Evolutionary conservation across 495 filamentous ascomycete species (phyloP).

Genomic region (Hyphodiscus hymeniophilus): DNA sequence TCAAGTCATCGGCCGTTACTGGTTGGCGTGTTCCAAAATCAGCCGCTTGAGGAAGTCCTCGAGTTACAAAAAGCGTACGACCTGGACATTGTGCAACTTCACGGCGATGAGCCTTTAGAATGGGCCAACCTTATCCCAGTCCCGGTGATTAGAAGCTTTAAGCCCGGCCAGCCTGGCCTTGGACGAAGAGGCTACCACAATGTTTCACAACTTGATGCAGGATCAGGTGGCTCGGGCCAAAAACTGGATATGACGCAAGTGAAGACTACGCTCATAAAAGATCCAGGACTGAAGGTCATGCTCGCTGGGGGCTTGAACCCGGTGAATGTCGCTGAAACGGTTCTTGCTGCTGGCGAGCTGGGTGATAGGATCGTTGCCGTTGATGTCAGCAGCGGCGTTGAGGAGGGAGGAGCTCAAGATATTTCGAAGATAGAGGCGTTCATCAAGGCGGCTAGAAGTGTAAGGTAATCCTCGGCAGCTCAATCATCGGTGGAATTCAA

Average conservation of each 20-base stretch:
- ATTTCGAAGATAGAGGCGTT: conserved; percentile 76
- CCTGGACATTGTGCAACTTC: conserved; percentile 89
- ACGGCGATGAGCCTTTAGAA: conserved; percentile 85
- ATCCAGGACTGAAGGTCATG: conserved; percentile 54
- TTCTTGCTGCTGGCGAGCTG: conserved; percentile 48
- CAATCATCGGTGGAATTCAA: too few species aligned
- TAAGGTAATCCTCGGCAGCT: conserved; percentile 7
- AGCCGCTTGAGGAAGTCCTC: conserved; percentile 73
- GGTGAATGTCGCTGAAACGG: conserved; percentile 58
- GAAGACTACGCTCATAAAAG: conserved; percentile 48
- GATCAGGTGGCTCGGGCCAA: conserved; percentile 72
- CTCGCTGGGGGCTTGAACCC: conserved; percentile 78
- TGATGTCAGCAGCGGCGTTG: conserved; percentile 91
- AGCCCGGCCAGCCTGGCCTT: conserved; percentile 60
- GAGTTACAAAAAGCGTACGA: conserved; percentile 62
- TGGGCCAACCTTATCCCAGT: conserved; percentile 84
- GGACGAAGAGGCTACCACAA: conserved; percentile 73
- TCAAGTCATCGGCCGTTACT: conserved; percentile 57
- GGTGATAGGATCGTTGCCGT: conserved; percentile 63
- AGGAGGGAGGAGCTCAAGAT: conserved; percentile 74
- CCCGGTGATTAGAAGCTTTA: conserved; percentile 80
- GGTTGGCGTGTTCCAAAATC: conserved; percentile 91
- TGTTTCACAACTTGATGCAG: conserved; percentile 77
- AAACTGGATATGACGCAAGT: conserved; percentile 59
- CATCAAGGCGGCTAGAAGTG: conserved; percentile 58